These are phyloP conservation scores for Odontarrhena argentea DNA, from an alignment of 345 rosid species.

Conservation along the genomic window DNA sequence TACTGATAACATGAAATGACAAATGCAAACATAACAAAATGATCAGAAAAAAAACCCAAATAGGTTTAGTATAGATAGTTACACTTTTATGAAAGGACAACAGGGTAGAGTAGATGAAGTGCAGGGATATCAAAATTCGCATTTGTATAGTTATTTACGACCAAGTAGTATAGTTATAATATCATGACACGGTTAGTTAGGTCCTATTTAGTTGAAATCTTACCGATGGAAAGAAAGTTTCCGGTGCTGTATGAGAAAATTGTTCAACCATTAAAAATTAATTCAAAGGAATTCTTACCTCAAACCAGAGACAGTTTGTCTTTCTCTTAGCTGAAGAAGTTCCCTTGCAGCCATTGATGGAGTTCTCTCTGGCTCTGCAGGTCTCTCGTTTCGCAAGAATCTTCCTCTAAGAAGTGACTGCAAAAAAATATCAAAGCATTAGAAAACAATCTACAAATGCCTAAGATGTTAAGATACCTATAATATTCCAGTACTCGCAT, in stretches of 20 bases:
- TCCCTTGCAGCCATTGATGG: slow-evolving; percentile 82
- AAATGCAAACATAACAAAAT: slow-evolving; percentile 11
- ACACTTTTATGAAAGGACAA: background rate
- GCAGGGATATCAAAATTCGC: background rate
- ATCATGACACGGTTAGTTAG: background rate
- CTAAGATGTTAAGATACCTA: background rate
- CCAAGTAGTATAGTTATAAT: background rate
- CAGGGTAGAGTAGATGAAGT: slow-evolving; percentile 3
- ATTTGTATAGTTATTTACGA: slow-evolving; percentile 6
- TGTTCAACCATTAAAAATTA: background rate
- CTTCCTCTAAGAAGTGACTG: slow-evolving; percentile 96
- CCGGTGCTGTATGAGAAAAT: background rate
- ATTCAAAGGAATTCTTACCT: slow-evolving; percentile 52
- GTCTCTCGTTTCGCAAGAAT: slow-evolving; percentile 86
- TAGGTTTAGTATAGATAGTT: too few relatives aligned
- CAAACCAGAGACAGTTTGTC: slow-evolving; percentile 90
- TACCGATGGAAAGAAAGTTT: slow-evolving; percentile 1
- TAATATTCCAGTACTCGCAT: slow-evolving; percentile 19
- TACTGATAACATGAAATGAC: background rate
- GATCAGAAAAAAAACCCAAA: background rate
- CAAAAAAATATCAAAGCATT: slow-evolving; percentile 35
- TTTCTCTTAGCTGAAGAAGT: slow-evolving; percentile 84
- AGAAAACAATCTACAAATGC: slow-evolving; percentile 23
- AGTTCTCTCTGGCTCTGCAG: slow-evolving; percentile 75
- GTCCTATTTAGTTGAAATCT: slow-evolving; percentile 6